phyloP scores from a whole-genome alignment of 202 grass and related monocot species.

The Bolboschoenoplectus hybrid region DNA sequence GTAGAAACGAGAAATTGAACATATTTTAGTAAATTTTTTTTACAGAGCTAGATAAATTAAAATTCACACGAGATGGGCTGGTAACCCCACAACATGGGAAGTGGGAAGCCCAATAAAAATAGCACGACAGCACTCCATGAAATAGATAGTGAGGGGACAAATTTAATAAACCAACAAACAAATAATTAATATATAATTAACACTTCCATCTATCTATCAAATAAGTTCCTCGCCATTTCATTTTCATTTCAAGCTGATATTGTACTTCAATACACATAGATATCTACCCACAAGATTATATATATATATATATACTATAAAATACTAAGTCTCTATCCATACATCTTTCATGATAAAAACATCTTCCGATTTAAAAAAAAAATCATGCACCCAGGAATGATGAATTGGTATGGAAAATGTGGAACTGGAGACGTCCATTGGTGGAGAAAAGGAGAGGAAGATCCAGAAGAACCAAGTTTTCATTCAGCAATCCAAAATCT shows the following conservation, averaged over 20 bases:
- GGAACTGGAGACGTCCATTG: neutral
- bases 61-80: neutral
- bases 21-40: too few species aligned
- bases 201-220: neutral
- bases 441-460: neutral
- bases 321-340: too few species aligned
- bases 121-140: constrained; percentile 15
- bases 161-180: neutral
- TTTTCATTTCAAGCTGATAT: neutral
- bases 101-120: constrained; percentile 24
- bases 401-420: neutral
- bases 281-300: too few species aligned
- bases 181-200: neutral
- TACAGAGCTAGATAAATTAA: neutral
- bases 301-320: too few species aligned
- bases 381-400: too few species aligned
- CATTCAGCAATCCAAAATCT: neutral
- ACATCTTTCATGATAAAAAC: too few species aligned
- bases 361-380: too few species aligned
- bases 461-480: neutral
- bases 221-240: neutral
- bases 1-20: too few species aligned
- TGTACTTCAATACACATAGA: too few species aligned
- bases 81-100: constrained; percentile 5
- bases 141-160: neutral